Percentiles rank a stretch among this genome's conserved stretches.
phyloP scores from a whole-genome alignment of 73 alveolate species.

The Stentor coeruleus region DNA sequence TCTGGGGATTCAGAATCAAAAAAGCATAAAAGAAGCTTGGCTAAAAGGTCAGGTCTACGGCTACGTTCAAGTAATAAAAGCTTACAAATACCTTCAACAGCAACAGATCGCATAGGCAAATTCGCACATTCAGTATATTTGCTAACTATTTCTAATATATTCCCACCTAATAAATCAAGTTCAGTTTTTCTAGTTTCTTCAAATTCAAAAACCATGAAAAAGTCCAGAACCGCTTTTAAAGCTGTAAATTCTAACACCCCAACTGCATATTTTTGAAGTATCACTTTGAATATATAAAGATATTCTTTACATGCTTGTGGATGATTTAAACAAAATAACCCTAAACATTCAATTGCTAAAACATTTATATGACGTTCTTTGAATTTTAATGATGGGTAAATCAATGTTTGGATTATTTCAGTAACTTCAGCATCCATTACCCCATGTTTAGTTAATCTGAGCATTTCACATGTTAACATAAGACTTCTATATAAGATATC shows the following conservation, averaged over 20 bases:
- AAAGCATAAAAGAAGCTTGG: background rate
- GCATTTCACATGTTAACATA: background rate
- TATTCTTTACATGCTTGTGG: background rate
- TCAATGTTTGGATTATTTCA: background rate
- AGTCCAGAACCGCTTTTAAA: background rate
- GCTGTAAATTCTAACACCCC: background rate
- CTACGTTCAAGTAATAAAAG: background rate
- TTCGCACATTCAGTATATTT: background rate
- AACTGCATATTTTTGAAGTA: background rate
- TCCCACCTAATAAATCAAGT: background rate
- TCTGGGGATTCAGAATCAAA: background rate
- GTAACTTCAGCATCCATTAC: background rate
- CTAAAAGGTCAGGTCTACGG: background rate
- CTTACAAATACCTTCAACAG: background rate
- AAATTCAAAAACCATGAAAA: background rate
- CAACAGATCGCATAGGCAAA: background rate
- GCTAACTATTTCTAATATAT: background rate
- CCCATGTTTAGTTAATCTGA: background rate
- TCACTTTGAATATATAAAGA: background rate
- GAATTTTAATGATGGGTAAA: background rate
- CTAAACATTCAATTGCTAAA: background rate
- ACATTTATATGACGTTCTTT: background rate
- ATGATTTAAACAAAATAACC: background rate
- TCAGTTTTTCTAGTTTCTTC: background rate
- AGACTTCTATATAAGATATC: background rate